Conservation (phyloP, 208 protist species). For the Leishmania mexicana region DNA sequence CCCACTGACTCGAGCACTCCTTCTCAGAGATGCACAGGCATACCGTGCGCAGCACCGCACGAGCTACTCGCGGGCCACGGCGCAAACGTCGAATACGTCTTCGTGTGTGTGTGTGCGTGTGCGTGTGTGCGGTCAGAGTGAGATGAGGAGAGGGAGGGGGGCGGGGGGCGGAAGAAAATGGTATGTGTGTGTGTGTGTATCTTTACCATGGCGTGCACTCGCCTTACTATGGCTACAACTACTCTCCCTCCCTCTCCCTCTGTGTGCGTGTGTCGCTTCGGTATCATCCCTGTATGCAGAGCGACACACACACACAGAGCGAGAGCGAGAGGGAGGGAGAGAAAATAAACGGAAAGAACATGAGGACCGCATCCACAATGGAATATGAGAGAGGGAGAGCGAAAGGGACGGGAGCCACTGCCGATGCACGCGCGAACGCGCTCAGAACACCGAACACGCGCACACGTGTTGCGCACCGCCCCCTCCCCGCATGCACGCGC, state of each 20-base stretch:
- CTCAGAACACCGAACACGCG: not conserved
- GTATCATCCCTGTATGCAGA: too few relatives aligned
- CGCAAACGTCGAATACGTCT: not conserved
- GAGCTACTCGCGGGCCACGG: not conserved
- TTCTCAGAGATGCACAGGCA: not conserved
- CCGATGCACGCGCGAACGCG: not conserved
- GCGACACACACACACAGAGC: too few relatives aligned
- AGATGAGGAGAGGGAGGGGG: too few relatives aligned
- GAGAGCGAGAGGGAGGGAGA: not conserved
- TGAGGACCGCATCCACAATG: not conserved
- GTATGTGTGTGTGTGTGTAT: not conserved
- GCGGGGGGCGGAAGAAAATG: too few relatives aligned
- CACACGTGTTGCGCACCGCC: too few relatives aligned
- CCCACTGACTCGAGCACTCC: not conserved
- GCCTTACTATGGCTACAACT: not conserved
- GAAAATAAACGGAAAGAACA: not conserved
- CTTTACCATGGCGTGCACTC: not conserved
- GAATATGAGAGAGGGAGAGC: not conserved
- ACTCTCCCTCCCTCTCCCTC: too few relatives aligned
- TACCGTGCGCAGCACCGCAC: not conserved
- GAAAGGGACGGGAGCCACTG: too few relatives aligned
- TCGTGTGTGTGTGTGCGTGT: not conserved
- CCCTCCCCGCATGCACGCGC: not conserved
- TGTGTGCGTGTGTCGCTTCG: too few relatives aligned
- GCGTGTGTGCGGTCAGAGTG: not conserved